phyloP scores from a whole-genome alignment of 768 basidiomycete genomes.

The Mycena vulgaris region DNA sequence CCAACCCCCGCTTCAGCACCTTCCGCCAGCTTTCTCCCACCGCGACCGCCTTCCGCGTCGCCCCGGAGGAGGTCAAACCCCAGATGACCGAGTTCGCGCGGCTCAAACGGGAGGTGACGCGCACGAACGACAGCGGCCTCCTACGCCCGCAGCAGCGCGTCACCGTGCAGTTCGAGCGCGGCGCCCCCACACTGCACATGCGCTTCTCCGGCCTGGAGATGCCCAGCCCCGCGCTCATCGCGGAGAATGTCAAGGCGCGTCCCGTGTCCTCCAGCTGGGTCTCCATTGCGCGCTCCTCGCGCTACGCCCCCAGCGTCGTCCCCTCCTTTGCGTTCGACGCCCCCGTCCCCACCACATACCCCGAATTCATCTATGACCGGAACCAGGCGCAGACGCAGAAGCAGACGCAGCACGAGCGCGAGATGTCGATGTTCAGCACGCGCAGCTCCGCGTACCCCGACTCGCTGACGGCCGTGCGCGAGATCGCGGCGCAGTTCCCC shows the following conservation, averaged over 20 bases:
- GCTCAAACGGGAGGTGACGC: slow-evolving; percentile 21
- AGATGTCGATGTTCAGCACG: slow-evolving; percentile 30
- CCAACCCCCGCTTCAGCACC: slow-evolving; percentile 68
- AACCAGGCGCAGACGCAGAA: neutral
- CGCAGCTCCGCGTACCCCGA: slow-evolving; percentile 57
- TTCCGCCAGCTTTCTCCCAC: slow-evolving; percentile 69
- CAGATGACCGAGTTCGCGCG: slow-evolving; percentile 22
- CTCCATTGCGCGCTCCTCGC: slow-evolving; percentile 32
- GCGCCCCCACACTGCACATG: slow-evolving; percentile 67
- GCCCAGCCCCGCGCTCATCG: slow-evolving; percentile 52
- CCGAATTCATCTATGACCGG: slow-evolving; percentile 34
- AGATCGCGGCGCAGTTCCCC: slow-evolving; percentile 70
- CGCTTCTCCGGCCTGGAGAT: slow-evolving; percentile 68
- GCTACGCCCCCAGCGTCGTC: slow-evolving; percentile 34
- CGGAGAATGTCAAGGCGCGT: slow-evolving; percentile 45
- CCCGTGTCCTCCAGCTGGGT: slow-evolving; percentile 41
- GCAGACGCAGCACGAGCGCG: slow-evolving; percentile 20
- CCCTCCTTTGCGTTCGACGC: slow-evolving; percentile 29
- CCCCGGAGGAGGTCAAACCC: neutral
- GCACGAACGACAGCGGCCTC: neutral
- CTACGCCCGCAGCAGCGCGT: slow-evolving; percentile 56
- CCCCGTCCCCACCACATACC: slow-evolving; percentile 18
- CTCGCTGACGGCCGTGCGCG: slow-evolving; percentile 62
- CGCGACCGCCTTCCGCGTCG: slow-evolving; percentile 47
- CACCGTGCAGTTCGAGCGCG: slow-evolving; percentile 62